Base-by-base conservation (phyloP, 2,329 filamentous ascomycete genomes). In the Westerdykella sp. region DNA sequence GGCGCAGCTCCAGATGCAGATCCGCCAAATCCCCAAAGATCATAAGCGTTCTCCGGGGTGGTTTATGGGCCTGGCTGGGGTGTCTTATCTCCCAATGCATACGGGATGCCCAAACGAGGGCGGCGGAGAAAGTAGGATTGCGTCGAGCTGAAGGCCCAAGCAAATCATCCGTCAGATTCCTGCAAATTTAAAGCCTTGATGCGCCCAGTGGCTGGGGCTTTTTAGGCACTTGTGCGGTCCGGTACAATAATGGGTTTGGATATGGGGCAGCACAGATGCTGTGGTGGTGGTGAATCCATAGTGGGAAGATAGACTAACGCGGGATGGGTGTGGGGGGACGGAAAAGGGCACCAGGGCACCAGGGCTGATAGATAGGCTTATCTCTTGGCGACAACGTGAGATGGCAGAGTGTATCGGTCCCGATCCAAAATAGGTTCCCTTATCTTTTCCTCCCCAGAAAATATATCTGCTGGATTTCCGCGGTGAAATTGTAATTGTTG, bases 381-480 rank as follows among this genome's bases (percentile, higher is more conserved):
- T 65, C 61, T 65, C 59, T 63, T 60, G 57, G 56, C 56, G 48
- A 32, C 44, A 40, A 41, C 49, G 9, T 28, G 46, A 48, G 40
- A 32, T 42, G 42, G 42, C 35, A 45, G 44, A 40, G 40, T 28
- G 25, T 28, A 28, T 28, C 25, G 11, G 25, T 28, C 4, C 9
- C 4, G 25, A 40, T 30, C 54, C 48, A 44, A 50, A 48, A 51
- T 32, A 15, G 41, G 42, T 30, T 40, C 46, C 47, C 57, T 63
- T 65, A 61, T 65, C 60, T 59, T 37, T 47, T 43, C 44, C 39
- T 42, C 41, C 48, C 14, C 14, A 55, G 53, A 63, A 55, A 59
- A 59, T 53, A 51, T 43, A 48, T 49, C 44, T 21, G 41, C 39
- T 44, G 54, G 53, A 57, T 63, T 60, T 63, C 62, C 60, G 62